Base-by-base conservation (phyloP, 768 basidiomycete genomes). In the Dentipellis sp. region DNA sequence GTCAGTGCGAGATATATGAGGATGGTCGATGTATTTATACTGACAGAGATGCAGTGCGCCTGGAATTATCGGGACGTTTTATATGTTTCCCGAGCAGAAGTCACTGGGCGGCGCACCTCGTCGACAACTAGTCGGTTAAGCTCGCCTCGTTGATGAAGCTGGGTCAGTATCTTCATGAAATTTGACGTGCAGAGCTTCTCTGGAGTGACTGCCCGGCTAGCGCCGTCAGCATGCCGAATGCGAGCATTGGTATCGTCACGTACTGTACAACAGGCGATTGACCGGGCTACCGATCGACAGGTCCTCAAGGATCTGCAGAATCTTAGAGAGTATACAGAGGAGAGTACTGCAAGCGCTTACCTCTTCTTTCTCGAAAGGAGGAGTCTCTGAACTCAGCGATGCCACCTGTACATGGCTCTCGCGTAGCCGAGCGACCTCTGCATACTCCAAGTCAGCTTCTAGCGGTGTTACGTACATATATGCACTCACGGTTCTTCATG, bases 31-130 rank as follows among this genome's bases (percentile, higher is more conserved):
- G 21, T 11, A 42, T 34, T 4, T 9, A n/a, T 40, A 58, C 75
- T 62, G 59, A 87, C 88, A 17, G 88, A 90, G 60, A 91, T 89
- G 61, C 90, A 90, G 66, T 91, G 88, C 1, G 88, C 90, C 86
- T 88, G 37, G 10, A 34, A 35, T 7, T 7, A 23, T 23, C 52
- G 49, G 42, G 6, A 29, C 29, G 6, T 29, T 29, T 29, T 29
- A 29, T 29, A 29, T 6, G 3, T 29, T 29, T 29, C 29, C 58
- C 11, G 56, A 34, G 48, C 11, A 11, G 12, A 12, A 17, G 21
- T 47, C 17, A 29, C 54, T 22, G n/a, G 38, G 29, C 54, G 52
- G 21, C 63, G 68, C 50, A 86, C 88, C 78, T 93, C 91, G 55
- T 93, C 91, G 2, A 93, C 77, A 11, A 93, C 87, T 5, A 94